phyloP scores from a whole-genome alignment of 805 yeast genomes.

The Candida tallmaniae region DNA sequence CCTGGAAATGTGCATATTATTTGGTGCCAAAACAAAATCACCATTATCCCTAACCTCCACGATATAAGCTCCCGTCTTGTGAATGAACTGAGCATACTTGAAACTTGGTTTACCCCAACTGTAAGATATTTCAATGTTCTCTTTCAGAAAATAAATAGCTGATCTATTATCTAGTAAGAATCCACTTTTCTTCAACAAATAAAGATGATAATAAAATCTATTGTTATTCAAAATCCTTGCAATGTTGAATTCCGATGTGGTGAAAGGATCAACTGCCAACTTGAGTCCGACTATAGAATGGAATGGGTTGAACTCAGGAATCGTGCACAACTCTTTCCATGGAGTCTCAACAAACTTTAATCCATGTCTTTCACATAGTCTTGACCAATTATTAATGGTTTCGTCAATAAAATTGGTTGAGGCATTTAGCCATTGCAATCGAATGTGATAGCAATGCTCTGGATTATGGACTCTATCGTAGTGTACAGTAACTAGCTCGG shows the following conservation, averaged over 20 bases:
- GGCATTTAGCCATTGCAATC: conserved; percentile 89
- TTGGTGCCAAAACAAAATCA: conserved; percentile 77
- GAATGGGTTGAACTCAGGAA: conserved; percentile 79
- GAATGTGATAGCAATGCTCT: conserved; percentile 86
- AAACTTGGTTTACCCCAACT: conserved; percentile 90
- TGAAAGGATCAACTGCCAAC: conserved; percentile 70
- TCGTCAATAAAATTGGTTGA: conserved; percentile 59
- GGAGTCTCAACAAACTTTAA: conserved; percentile 79
- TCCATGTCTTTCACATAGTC: conserved; percentile 83
- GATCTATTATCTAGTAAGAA: conserved; percentile 82
- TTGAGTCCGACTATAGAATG: conserved; percentile 74
- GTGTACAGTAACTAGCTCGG: conserved; percentile 77
- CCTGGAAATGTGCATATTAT: conserved; percentile 76
- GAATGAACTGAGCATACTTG: conserved; percentile 84
- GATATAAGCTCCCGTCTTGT: conserved; percentile 81
- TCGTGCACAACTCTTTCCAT: conserved; percentile 75
- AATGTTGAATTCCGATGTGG: conserved; percentile 47
- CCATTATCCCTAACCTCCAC: conserved; percentile 83
- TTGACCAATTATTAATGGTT: conserved; percentile 52
- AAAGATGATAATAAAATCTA: conserved; percentile 72
- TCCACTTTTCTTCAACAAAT: conserved; percentile 62
- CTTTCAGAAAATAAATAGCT: conserved; percentile 52
- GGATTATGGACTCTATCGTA: conserved; percentile 92
- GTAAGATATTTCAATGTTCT: conserved; percentile 62
- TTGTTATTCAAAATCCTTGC: conserved; percentile 41